Evolutionary conservation across 345 rosid genomes (phyloP).

Genomic region (Physaria fendleri): DNA sequence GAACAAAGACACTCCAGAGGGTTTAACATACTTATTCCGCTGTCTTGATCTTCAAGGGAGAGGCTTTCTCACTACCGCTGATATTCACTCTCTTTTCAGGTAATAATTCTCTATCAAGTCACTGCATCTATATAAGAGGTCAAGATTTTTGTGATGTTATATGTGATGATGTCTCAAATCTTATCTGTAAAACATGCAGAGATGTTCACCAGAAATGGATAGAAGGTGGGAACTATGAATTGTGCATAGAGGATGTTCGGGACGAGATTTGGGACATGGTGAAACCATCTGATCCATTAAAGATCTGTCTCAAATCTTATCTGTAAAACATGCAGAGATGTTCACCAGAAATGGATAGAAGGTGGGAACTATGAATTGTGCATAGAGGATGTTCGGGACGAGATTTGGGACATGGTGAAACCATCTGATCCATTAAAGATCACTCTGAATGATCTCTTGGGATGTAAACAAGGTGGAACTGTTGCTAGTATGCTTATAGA

Average conservation of each 20-base stretch:
- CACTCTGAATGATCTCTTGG: conserved; percentile 63
- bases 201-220: conserved; percentile 99
- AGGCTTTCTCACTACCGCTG: conserved; percentile 91
- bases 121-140: conserved; percentile 25
- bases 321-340: conserved; percentile 53
- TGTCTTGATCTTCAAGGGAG: conserved; percentile 89
- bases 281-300: conserved; percentile 78
- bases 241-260: conserved; percentile 94
- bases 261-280: conserved; percentile 99
- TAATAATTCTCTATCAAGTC: conserved; percentile 14
- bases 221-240: conserved; percentile 96
- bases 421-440: conserved; percentile 75
- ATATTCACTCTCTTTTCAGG: conserved; percentile 99
- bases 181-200: conserved; percentile 35
- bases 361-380: conserved; percentile 97
- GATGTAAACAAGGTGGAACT: conserved; percentile 95
- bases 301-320: conserved; percentile 10
- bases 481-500: conserved; percentile 98
- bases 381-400: conserved; percentile 95
- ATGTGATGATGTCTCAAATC: not conserved
- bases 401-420: conserved; percentile 99
- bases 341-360: conserved; percentile 98
- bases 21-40: conserved; percentile 83
- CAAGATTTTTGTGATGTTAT: conserved; percentile 73
- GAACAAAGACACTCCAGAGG: conserved; percentile 97